phyloP scores from a whole-genome alignment of 2,329 filamentous ascomycete species.

The Drechslerella dactyloides region DNA sequence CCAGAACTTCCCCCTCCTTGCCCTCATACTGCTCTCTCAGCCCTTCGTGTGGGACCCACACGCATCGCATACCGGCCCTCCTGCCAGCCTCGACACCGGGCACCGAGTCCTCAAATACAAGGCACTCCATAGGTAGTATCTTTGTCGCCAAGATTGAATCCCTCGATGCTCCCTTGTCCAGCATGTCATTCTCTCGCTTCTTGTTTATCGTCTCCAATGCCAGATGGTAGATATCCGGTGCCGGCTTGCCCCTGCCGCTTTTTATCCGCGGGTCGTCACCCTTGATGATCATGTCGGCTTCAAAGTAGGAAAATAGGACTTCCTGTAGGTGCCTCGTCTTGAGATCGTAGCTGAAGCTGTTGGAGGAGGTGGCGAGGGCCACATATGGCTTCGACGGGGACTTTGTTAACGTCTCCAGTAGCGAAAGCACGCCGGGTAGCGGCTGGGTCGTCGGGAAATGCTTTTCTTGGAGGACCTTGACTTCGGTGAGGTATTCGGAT shows the following conservation, averaged over 20 bases:
- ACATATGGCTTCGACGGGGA: conserved; percentile 64
- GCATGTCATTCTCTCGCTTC: conserved; percentile 58
- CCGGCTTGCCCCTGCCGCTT: conserved; percentile 84
- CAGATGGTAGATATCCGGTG: conserved; percentile 91
- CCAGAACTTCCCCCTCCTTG: conserved; percentile 79
- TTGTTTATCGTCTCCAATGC: conserved; percentile 85
- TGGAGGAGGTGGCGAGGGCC: conserved; percentile 83
- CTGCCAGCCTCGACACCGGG: conserved; percentile 89
- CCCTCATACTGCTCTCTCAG: conserved; percentile 76
- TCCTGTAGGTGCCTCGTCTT: conserved; percentile 72
- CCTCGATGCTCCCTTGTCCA: conserved; percentile 30
- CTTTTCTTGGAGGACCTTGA: conserved; percentile 69
- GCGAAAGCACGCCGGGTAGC: conserved; percentile 75
- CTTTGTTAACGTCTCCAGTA: conserved; percentile 68
- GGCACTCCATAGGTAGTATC: conserved; percentile 81
- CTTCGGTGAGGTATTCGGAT: conserved; percentile 70
- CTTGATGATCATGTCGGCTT: conserved; percentile 73
- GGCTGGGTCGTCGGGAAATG: conserved; percentile 77
- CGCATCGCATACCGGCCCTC: conserved; percentile 89
- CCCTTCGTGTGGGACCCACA: conserved; percentile 87
- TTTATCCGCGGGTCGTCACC: conserved; percentile 84
- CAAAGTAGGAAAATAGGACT: conserved; percentile 69
- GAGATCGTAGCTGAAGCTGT: conserved; percentile 73
- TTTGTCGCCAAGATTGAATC: conserved; percentile 57
- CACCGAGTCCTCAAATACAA: conserved; percentile 96